Base-by-base conservation (phyloP, 1,139 yeast species). In the Eremothecium coryli region DNA sequence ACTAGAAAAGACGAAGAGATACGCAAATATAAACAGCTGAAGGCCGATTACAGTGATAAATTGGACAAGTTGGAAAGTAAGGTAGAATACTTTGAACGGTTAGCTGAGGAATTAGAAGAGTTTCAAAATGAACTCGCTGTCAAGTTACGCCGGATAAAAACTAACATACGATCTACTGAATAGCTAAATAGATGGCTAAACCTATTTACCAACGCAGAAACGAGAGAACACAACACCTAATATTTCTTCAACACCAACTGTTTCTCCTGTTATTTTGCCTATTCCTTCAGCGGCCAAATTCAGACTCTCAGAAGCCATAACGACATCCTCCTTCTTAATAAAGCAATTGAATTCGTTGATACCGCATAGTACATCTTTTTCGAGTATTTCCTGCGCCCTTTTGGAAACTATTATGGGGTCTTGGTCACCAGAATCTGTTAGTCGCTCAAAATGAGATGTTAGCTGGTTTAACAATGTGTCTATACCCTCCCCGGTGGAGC, bases 191-290 rank as follows among this genome's bases (percentile, higher is more conserved):
- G 23, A 12, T 21, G 22, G 11, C 13, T 27, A 4, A 14, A 20
- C 8, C 41, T 64, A 90, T 58, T 90, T 90, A 4, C 98, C 98
- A 28, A 90, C 85, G 57, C 98, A 90, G 54, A 90, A 93, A 44
- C 76, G 82, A 4, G 94, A 77, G 54, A 90, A 90, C 0, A 90
- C 93, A 3, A 82, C 90, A 0, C 93, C 96, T 8, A 93, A 62
- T 1, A 93, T 76, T 52, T 90, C 98, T 50, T 90, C 97, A 1
- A 88, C 70, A 0, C 94, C 95, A 10, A 90, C 76, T 0, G 86
- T 73, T 31, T 82, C 81, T 1, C 98, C 98, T 0, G 96, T 86
- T 23, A 90, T 81, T 50, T 78, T 82, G 0, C 96, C 96, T 25
- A 90, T 81, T 0, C 96, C 96, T 18, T 81, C 88, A 10, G 81